Evolutionary conservation across 768 basidiomycete species (phyloP), one percentile per base, ranked within the genome.

Genomic region (Lyophyllum semitale): DNA sequence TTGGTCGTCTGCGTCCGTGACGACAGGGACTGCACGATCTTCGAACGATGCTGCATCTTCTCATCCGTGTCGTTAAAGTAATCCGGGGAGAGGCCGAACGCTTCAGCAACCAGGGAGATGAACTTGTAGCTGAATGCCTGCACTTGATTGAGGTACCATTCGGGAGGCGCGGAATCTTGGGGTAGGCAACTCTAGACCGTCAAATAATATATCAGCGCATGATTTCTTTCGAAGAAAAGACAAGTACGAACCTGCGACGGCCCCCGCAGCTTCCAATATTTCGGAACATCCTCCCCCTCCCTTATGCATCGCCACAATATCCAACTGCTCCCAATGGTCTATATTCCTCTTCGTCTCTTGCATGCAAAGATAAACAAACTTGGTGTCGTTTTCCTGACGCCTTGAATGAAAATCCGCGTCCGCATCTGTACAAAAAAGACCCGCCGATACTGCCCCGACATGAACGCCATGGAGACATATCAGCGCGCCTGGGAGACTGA

Each of bases 271-370:
- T 81, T 79, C 62, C 83, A 73, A 64, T 87, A 86, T 18, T 89
- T 87, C 4, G 86, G 86, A 57, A 55, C 56, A 53, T 83, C 81
- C 13, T 83, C 81, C 8, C 74, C 76, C 4, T 76, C 75, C 59
- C 69, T 77, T 75, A 63, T 85, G 84, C 22, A 75, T 81, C 9
- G 89, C 93, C 37, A 82, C 90, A 62, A 93, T 79, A 64, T 93
- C 92, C 61, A 87, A 89, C 68, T 93, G 91, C 66, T 93, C 91
- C 45, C 91, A 77, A 61, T 80, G 79, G n/a, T n/a, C n/a, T n/a
- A n/a, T n/a, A n/a, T n/a, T n/a, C n/a, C n/a, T n/a, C n/a, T n/a
- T n/a, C n/a, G n/a, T n/a, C n/a, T n/a, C n/a, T n/a, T n/a, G n/a
- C n/a, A n/a, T n/a, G n/a, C n/a, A n/a, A n/a, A n/a, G n/a, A n/a